These are phyloP conservation scores for Talaromyces sp. DNA, from an alignment of 2,329 filamentous ascomycete genomes.

Conservation along the genomic window DNA sequence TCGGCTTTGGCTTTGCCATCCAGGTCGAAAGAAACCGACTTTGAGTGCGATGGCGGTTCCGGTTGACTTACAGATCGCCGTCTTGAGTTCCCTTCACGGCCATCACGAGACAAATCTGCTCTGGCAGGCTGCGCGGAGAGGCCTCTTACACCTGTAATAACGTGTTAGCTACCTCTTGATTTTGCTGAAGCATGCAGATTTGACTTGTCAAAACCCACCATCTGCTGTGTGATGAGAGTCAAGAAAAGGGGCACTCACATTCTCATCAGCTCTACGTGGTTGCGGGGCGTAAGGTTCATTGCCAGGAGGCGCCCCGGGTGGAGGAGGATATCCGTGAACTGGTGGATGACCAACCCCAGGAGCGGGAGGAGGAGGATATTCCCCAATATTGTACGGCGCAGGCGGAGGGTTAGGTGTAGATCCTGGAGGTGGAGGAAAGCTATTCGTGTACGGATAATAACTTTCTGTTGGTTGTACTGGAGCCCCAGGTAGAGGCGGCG, in stretches of 20 bases:
- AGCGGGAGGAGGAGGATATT: conserved; percentile 32
- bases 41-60: conserved; percentile 22
- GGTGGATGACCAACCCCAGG: conserved; percentile 34
- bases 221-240: conserved; percentile 34
- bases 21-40: conserved; percentile 33
- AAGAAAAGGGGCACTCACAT: conserved; percentile 45
- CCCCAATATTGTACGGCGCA: background rate
- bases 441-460: conserved; percentile 36
- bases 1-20: conserved; percentile 14
- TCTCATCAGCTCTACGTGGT: conserved; percentile 42
- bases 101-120: background rate
- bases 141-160: conserved; percentile 21
- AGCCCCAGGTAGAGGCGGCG: conserved; percentile 29
- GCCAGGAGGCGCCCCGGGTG: conserved; percentile 29
- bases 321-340: conserved; percentile 35
- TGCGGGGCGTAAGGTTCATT: conserved; percentile 37
- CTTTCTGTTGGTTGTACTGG: conserved; percentile 29
- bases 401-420: conserved; percentile 25
- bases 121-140: background rate
- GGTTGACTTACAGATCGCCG: conserved; percentile 21
- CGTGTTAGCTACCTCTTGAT: conserved; percentile 10
- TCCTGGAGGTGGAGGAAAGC: conserved; percentile 42
- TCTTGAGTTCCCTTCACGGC: conserved; percentile 9
- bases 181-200: background rate
- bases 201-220: conserved; percentile 38